Evolutionary conservation across 208 protist species (phyloP).

Genomic region (Perkinsela sp.): DNA sequence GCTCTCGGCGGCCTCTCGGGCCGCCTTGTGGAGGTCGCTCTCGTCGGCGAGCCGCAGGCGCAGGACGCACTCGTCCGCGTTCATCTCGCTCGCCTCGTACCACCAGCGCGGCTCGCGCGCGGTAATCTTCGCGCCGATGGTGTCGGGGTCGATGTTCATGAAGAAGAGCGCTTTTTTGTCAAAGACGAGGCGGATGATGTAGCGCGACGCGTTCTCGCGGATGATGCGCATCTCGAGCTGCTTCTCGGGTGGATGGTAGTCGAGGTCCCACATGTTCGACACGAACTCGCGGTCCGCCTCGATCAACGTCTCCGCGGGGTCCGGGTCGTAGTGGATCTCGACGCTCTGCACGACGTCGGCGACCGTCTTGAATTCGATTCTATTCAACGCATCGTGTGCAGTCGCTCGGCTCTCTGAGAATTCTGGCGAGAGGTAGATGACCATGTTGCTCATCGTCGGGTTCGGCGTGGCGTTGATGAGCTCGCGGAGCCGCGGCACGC

Average conservation of each 20-base stretch:
- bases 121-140: not conserved
- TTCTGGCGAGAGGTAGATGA: constrained; percentile 52
- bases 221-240: constrained; percentile 6
- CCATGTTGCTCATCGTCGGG: constrained; percentile 79
- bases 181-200: constrained; percentile 81
- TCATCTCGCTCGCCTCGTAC: constrained; percentile 63
- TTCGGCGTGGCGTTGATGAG: constrained; percentile 91
- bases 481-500: constrained; percentile 95
- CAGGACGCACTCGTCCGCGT: constrained; percentile 64
- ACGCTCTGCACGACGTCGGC: constrained; percentile 50
- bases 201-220: constrained; percentile 42
- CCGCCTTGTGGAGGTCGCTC: constrained; percentile 2
- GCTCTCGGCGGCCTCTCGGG: not conserved
- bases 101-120: not conserved
- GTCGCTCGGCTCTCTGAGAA: constrained; percentile 17
- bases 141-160: constrained; percentile 53
- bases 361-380: constrained; percentile 80
- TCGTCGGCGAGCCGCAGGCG: constrained; percentile 38
- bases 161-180: constrained; percentile 62
- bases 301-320: constrained; percentile 65
- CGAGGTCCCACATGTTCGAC: constrained; percentile 16
- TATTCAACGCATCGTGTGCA: constrained; percentile 58
- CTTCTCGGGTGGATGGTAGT: constrained; percentile 12
- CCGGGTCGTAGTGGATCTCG: constrained; percentile 90
- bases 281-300: constrained; percentile 66